Evolutionary conservation across 2,329 filamentous ascomycete genomes (phyloP).

Genomic region (Coccinonectria pachysandricola): DNA sequence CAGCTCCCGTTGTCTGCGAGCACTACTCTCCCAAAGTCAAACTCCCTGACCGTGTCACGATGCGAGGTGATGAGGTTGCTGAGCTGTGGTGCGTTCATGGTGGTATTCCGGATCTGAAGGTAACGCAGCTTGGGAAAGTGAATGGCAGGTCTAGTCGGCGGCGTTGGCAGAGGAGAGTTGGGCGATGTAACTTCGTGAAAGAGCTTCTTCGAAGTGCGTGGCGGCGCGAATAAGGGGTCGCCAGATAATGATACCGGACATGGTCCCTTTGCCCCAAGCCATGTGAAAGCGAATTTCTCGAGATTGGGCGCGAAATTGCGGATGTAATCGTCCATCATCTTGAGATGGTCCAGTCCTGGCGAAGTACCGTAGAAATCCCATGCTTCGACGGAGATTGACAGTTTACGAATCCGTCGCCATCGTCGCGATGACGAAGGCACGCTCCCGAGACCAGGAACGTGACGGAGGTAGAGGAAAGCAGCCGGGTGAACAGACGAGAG

Average conservation of each 20-base stretch:
- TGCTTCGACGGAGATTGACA: constrained; percentile 62
- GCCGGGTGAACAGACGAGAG: constrained; percentile 65
- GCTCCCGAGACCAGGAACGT: constrained; percentile 62
- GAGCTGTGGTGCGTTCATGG: constrained; percentile 62
- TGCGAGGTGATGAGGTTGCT: constrained; percentile 58
- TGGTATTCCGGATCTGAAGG: constrained; percentile 62
- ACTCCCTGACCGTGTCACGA: constrained; percentile 58
- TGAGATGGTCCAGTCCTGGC: constrained; percentile 59
- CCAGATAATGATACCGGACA: constrained; percentile 60
- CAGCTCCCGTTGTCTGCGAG: constrained; percentile 60
- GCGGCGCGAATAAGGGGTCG: constrained; percentile 58
- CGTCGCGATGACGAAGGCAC: constrained; percentile 60
- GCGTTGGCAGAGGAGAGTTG: constrained; percentile 51
- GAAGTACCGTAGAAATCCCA: constrained; percentile 53
- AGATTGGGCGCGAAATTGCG: constrained; percentile 56
- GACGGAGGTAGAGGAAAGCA: constrained; percentile 68
- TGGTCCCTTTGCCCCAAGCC: constrained; percentile 65
- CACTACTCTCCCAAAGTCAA: constrained; percentile 68
- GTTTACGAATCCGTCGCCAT: constrained; percentile 68
- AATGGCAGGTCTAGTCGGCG: constrained; percentile 43
- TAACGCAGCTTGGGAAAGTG: constrained; percentile 57
- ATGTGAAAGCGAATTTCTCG: constrained; percentile 65
- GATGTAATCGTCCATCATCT: constrained; percentile 74
- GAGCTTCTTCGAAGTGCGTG: constrained; percentile 43
- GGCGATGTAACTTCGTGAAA: constrained; percentile 55